phyloP scores from a whole-genome alignment of 805 yeast species.

The Pichia heedii region DNA sequence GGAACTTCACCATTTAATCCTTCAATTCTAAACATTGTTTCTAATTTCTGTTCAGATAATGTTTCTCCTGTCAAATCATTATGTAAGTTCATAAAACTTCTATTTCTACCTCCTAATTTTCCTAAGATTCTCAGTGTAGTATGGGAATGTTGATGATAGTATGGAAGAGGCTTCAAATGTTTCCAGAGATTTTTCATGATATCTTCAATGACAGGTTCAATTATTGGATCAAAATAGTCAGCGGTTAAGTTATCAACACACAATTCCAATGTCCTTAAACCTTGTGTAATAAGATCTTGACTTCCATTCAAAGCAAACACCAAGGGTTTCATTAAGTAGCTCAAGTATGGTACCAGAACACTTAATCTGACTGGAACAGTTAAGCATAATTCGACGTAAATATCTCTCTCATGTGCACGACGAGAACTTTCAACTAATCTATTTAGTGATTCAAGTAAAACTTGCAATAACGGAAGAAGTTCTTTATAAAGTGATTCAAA shows the following conservation, averaged over 20 bases:
- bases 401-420: conserved; percentile 83
- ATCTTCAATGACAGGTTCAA: conserved; percentile 92
- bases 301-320: conserved; percentile 85
- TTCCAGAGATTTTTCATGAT: conserved; percentile 91
- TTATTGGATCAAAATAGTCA: conserved; percentile 92
- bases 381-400: conserved; percentile 88
- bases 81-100: conserved; percentile 74
- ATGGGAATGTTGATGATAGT: conserved; percentile 90
- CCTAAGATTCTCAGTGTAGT: conserved; percentile 90
- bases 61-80: conserved; percentile 49
- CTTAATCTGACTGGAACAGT: conserved; percentile 94
- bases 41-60: conserved; percentile 52
- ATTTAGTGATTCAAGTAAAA: conserved; percentile 75
- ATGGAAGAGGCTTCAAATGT: conserved; percentile 85
- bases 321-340: conserved; percentile 81
- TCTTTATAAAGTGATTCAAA: conserved; percentile 90
- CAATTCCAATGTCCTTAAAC: conserved; percentile 84
- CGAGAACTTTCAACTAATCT: conserved; percentile 75
- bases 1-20: conserved; percentile 58
- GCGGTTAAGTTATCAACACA: conserved; percentile 96
- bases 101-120: conserved; percentile 91
- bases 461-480: conserved; percentile 84
- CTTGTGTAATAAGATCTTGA: conserved; percentile 89
- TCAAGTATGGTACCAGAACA: conserved; percentile 86
- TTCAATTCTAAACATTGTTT: conserved; percentile 60